phyloP scores from a whole-genome alignment of 495 filamentous ascomycete genomes.

The Melanomma pulvis-pyrius region DNA sequence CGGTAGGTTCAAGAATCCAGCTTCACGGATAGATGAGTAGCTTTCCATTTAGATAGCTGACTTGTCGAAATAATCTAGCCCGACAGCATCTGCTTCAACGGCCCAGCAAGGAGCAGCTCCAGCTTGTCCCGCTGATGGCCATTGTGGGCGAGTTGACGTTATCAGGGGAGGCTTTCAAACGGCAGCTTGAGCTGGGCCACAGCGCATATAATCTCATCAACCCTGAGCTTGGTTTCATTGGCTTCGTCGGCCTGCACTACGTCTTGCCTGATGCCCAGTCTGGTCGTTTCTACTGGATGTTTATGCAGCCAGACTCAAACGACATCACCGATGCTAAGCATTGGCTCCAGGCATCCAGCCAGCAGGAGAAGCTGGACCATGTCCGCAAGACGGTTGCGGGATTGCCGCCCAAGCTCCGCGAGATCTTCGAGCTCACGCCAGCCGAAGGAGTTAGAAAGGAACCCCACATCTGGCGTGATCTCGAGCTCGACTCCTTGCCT shows the following conservation, averaged over 20 bases:
- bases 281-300: slow-evolving; percentile 11
- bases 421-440: slow-evolving; percentile 12
- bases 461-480: slow-evolving; percentile 11
- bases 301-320: slow-evolving; percentile 4
- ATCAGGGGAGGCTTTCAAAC: slow-evolving; percentile 7
- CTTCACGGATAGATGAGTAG: background rate
- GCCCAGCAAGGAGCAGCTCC: background rate
- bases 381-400: background rate
- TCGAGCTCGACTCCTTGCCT: slow-evolving; percentile 8
- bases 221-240: slow-evolving; percentile 10
- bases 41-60: background rate
- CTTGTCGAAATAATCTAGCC: background rate
- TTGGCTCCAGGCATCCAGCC: slow-evolving; percentile 6
- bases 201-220: slow-evolving; percentile 2
- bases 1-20: background rate
- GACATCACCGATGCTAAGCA: slow-evolving; percentile 1
- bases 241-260: slow-evolving; percentile 16
- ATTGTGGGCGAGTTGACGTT: slow-evolving; percentile 3
- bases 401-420: slow-evolving; percentile 4
- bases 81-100: slow-evolving; percentile 3
- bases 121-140: background rate
- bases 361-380: slow-evolving; percentile 18
- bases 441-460: slow-evolving; percentile 7
- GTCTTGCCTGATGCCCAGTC: background rate
- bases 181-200: slow-evolving; percentile 4